A percentile compares a stretch with the other conserved stretches of the same genome.
These are phyloP conservation scores for Millerozyma miso DNA, from an alignment of 805 yeast species.

Conservation along the genomic window DNA sequence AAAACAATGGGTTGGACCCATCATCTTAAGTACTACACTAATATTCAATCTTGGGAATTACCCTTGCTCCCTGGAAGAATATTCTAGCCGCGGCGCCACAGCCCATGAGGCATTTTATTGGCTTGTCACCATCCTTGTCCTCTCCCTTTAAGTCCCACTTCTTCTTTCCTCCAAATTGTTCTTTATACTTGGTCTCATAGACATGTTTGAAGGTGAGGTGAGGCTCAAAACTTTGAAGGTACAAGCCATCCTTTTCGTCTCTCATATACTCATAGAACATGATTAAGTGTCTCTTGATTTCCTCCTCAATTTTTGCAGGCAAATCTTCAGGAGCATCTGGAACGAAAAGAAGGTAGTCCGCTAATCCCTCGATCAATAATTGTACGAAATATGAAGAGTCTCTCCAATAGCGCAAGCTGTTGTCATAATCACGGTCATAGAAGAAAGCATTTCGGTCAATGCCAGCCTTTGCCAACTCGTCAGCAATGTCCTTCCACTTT, in stretches of 20 bases:
- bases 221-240: conserved; percentile 58
- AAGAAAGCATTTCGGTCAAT: conserved; percentile 52
- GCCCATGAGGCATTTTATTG: conserved; percentile 56
- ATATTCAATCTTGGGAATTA: conserved; percentile 28
- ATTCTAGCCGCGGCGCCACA: conserved; percentile 65
- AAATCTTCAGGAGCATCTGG: conserved; percentile 32
- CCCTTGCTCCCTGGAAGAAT: conserved; percentile 64
- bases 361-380: conserved; percentile 61
- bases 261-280: conserved; percentile 54
- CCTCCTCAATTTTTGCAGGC: conserved; percentile 35
- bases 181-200: conserved; percentile 43
- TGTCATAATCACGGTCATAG: conserved; percentile 60
- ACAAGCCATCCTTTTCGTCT: conserved; percentile 56
- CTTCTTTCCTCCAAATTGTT: conserved; percentile 54
- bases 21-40: too few species aligned
- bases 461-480: conserved; percentile 53
- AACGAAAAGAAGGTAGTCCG: conserved; percentile 55
- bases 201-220: conserved; percentile 47
- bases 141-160: conserved; percentile 45
- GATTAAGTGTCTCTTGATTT: conserved; percentile 50
- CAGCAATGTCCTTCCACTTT: conserved; percentile 46
- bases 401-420: conserved; percentile 56
- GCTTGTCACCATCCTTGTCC: conserved; percentile 46
- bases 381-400: conserved; percentile 63
- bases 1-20: too few species aligned